A percentile compares a stretch with the other conserved stretches of the same genome.
Evolutionary conservation across 2,329 filamentous ascomycete genomes (phyloP).

Genomic region (Arthrobotrys pseudoclavata): DNA sequence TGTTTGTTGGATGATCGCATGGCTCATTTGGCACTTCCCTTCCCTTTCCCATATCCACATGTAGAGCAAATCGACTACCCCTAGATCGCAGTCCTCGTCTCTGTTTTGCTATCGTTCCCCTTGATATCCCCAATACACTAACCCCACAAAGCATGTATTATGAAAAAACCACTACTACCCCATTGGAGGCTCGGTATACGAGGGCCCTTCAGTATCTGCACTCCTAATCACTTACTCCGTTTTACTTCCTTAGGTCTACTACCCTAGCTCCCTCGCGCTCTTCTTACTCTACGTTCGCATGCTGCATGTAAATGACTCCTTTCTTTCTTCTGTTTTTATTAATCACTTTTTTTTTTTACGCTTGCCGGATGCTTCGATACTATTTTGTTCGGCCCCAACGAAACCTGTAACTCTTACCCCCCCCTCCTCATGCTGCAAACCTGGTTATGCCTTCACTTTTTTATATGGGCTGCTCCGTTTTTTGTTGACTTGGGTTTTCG

Average conservation of each 20-base stretch:
- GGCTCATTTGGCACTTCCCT: conserved; percentile 27
- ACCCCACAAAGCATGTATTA: conserved; percentile 31
- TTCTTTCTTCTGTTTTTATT: conserved; percentile 19
- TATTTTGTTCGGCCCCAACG: background rate
- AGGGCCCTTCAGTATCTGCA: background rate
- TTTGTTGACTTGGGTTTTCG: background rate
- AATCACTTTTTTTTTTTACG: background rate
- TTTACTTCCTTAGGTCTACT: too few relatives aligned
- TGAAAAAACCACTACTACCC: conserved; percentile 7
- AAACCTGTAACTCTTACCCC: conserved; percentile 17
- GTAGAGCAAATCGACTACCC: conserved; percentile 59
- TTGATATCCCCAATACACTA: conserved; percentile 51
- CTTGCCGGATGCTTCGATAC: background rate
- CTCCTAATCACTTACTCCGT: conserved; percentile 11
- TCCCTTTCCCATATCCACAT: conserved; percentile 26
- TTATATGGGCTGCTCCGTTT: background rate
- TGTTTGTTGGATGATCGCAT: conserved; percentile 17
- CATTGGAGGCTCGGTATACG: background rate
- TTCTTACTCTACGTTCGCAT: background rate
- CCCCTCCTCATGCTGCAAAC: background rate
- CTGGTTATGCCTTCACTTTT: background rate
- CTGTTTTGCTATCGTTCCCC: conserved; percentile 17
- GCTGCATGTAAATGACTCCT: conserved; percentile 19
- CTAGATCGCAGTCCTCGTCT: conserved; percentile 53
- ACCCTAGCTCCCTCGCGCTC: background rate